Conservation (phyloP, 1,139 yeast genomes). For the Suhomyces yuchorum region DNA sequence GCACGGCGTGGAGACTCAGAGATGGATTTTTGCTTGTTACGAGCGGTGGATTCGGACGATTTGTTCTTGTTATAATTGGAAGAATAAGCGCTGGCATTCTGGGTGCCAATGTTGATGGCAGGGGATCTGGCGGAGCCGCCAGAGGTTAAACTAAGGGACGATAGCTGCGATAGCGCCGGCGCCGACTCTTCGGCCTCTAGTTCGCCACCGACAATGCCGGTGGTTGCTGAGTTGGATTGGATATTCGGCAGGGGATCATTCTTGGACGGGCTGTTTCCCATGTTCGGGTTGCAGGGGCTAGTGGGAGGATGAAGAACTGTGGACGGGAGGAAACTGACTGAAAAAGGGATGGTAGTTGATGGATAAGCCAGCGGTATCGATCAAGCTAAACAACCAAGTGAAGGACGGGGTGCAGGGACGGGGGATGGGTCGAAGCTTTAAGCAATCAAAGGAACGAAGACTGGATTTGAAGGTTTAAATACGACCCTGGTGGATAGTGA, state of each 20-base stretch:
- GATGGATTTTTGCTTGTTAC: slow-evolving; percentile 1
- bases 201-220: slow-evolving; percentile 34
- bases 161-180: slow-evolving; percentile 47
- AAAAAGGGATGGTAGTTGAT: background rate
- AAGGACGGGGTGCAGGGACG: background rate
- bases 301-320: background rate
- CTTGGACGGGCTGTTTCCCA: slow-evolving; percentile 67
- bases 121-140: slow-evolving; percentile 18
- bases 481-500: background rate
- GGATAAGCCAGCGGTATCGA: background rate
- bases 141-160: slow-evolving; percentile 11
- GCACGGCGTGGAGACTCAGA: slow-evolving; percentile 11
- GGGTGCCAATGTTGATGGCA: slow-evolving; percentile 21
- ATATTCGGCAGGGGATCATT: slow-evolving; percentile 53
- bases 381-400: background rate
- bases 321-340: background rate
- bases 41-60: slow-evolving; percentile 5
- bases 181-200: slow-evolving; percentile 48
- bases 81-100: slow-evolving; percentile 14
- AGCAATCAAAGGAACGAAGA: background rate
- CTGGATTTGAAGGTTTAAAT: background rate
- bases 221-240: slow-evolving; percentile 22
- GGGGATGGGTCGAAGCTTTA: background rate
- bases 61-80: slow-evolving; percentile 16
- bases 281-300: slow-evolving; percentile 19